Base-by-base conservation (phyloP, 768 basidiomycete species). In the Austroboletus eburneus region DNA sequence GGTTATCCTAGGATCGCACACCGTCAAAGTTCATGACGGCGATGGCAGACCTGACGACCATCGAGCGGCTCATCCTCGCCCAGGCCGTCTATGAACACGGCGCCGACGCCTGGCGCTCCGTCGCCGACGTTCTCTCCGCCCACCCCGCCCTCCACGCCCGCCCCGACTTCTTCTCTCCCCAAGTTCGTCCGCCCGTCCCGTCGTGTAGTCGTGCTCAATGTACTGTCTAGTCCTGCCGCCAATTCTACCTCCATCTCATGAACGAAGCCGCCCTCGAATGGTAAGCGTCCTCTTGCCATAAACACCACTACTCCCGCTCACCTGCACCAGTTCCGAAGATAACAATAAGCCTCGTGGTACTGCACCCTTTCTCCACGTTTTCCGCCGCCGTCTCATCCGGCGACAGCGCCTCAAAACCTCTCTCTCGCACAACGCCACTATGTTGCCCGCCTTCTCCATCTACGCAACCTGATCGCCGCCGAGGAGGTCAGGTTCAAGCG, bases 41-140 rank as follows among this genome's bases (percentile, higher is more conserved):
- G 27, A 27, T 27, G 27, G 27, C 5, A 5, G 27, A 27, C 8
- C 33, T n/a, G 8, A 13, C 8, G 8, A 34, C 33, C 8, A 62
- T 87, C 43, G 91, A 94, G 68, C 74, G 79, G 46, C 83, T 96
- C 41, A 68, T 96, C 23, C 76, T 95, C 40, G 81, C 91, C 2
- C 93, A 96, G 67, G 83, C 90, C 0, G 83, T 90, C 35, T 88
- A 88, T 66, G 88, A 93, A 60, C 73, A 84, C 46, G 91, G 92
- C 13, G 71, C 80, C 29, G 68, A 75, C 38, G 74, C 75, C 4
- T 93, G 92, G 92, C 58, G 73, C 29, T 64, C 73, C 6, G 79
- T 94, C 9, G 75, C 86, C 18, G 75, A 76, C 35, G 54, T 87
- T 7, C 75, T 95, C 17, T 70, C 77, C 16, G 78, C 77, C 22